Evolutionary conservation across 2,329 filamentous ascomycete species (phyloP).

Genomic region (Cadophora luteo-olivacea): DNA sequence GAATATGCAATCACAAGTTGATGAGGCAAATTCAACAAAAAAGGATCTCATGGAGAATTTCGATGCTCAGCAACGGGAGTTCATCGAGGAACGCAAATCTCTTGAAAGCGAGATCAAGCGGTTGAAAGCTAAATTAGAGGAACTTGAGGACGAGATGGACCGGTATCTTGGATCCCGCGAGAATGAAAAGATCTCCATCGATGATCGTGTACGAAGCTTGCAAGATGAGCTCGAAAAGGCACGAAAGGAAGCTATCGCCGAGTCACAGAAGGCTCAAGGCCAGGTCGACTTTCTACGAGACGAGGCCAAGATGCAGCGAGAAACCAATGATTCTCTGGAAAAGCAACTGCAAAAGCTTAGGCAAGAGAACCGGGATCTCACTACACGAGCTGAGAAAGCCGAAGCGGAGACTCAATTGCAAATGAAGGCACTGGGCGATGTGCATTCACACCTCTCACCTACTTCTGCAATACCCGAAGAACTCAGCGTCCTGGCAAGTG

Average conservation of each 20-base stretch:
- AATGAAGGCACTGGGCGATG: slow-evolving; percentile 60
- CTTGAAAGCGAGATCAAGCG: slow-evolving; percentile 81
- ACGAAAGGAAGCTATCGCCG: slow-evolving; percentile 62
- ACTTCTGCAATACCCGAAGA: slow-evolving; percentile 61
- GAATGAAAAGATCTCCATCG: slow-evolving; percentile 75
- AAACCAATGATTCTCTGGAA: slow-evolving; percentile 65
- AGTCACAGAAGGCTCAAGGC: slow-evolving; percentile 63
- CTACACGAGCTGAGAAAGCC: slow-evolving; percentile 56
- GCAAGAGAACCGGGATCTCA: slow-evolving; percentile 59
- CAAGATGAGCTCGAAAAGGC: slow-evolving; percentile 74
- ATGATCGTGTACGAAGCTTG: slow-evolving; percentile 71
- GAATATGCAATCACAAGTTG: slow-evolving; percentile 71
- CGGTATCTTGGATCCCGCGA: slow-evolving; percentile 82
- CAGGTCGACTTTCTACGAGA: slow-evolving; percentile 69
- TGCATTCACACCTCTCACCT: slow-evolving; percentile 64
- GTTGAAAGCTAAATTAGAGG: slow-evolving; percentile 80
- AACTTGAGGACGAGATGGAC: slow-evolving; percentile 91
- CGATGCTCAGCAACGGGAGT: slow-evolving; percentile 89
- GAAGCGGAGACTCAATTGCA: slow-evolving; percentile 61
- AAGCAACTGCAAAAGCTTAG: slow-evolving; percentile 60
- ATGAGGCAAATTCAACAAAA: slow-evolving; percentile 91
- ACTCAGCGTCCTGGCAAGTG: slow-evolving; percentile 62
- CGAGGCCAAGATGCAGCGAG: slow-evolving; percentile 63
- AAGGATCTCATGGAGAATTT: slow-evolving; percentile 94
- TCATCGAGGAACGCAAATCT: slow-evolving; percentile 81